phyloP scores from a whole-genome alignment of 2,329 filamentous ascomycete genomes.

The Paecilomyces variotii region DNA sequence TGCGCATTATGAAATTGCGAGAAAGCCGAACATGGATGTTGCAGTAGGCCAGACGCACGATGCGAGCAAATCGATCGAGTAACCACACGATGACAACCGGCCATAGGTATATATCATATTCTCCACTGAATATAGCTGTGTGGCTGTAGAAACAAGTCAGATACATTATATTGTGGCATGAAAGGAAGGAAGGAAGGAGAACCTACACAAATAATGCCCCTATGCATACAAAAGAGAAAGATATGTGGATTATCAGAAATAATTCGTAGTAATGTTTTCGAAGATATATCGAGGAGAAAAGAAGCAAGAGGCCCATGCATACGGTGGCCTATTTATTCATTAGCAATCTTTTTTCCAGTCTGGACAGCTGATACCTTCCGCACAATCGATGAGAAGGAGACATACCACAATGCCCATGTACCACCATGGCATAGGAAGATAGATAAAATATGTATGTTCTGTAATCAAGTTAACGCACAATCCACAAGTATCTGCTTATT shows the following conservation, averaged over 20 bases:
- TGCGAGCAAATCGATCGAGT: conserved; percentile 39
- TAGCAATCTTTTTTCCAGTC: background rate
- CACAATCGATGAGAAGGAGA: conserved; percentile 3
- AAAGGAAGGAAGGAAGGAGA: no score
- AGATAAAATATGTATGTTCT: conserved; percentile 4
- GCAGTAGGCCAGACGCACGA: conserved; percentile 36
- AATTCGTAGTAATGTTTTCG: conserved; percentile 37
- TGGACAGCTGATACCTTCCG: background rate
- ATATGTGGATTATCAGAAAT: conserved; percentile 32
- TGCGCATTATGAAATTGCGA: conserved; percentile 15
- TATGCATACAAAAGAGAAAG: conserved; percentile 29
- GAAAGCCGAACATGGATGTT: conserved; percentile 30
- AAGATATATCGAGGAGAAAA: conserved; percentile 40
- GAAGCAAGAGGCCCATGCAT: conserved; percentile 34
- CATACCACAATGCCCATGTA: conserved; percentile 17
- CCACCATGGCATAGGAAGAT: conserved; percentile 11
- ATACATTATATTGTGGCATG: background rate
- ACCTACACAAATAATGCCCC: conserved; percentile 42
- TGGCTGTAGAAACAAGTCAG: conserved; percentile 26
- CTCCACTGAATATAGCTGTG: conserved; percentile 40
- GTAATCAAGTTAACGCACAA: conserved; percentile 1
- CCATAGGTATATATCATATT: conserved; percentile 46
- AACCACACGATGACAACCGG: conserved; percentile 42
- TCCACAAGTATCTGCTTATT: background rate
- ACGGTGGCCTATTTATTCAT: conserved; percentile 8